A percentile compares a stretch with the other conserved stretches of the same genome.
Evolutionary conservation across 1,139 yeast species (phyloP).

Genomic region (Debaryomyces fabryi): DNA sequence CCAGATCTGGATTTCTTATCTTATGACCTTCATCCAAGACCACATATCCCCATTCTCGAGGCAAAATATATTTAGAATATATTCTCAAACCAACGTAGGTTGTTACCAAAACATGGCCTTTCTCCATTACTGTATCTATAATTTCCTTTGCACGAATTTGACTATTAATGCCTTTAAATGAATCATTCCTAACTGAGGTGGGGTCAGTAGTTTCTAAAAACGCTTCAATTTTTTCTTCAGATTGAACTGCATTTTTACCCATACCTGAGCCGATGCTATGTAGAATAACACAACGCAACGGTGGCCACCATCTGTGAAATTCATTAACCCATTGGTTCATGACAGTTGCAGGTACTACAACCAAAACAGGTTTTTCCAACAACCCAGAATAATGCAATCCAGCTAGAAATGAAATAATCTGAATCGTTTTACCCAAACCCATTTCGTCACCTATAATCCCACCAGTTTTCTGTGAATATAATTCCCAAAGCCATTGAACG

Average conservation of each 20-base stretch:
- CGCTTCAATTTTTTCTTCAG: slow-evolving; percentile 55
- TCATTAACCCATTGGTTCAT: slow-evolving; percentile 96
- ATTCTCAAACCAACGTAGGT: slow-evolving; percentile 89
- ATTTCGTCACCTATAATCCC: slow-evolving; percentile 97
- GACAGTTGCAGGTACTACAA: slow-evolving; percentile 97
- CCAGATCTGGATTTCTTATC: slow-evolving; percentile 92
- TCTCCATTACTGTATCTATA: slow-evolving; percentile 51
- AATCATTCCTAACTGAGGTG: slow-evolving; percentile 31
- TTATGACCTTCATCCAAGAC: slow-evolving; percentile 96
- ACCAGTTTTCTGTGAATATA: slow-evolving; percentile 83
- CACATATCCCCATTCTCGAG: slow-evolving; percentile 84
- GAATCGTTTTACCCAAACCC: slow-evolving; percentile 97
- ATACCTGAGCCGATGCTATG: slow-evolving; percentile 95
- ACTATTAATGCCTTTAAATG: slow-evolving; percentile 30
- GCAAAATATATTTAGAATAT: slow-evolving; percentile 69
- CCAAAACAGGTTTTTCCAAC: slow-evolving; percentile 73
- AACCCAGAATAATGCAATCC: slow-evolving; percentile 83
- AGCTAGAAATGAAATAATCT: slow-evolving; percentile 85
- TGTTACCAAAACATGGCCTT: slow-evolving; percentile 86
- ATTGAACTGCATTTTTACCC: slow-evolving; percentile 40
- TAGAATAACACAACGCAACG: slow-evolving; percentile 78
- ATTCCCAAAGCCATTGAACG: slow-evolving; percentile 79
- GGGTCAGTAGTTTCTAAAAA: slow-evolving; percentile 51
- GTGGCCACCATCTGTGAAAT: slow-evolving; percentile 98
- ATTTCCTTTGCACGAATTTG: slow-evolving; percentile 48